Conservation (phyloP, 1,284 basidiomycete species). For the Ceraceosorus guamensis region DNA sequence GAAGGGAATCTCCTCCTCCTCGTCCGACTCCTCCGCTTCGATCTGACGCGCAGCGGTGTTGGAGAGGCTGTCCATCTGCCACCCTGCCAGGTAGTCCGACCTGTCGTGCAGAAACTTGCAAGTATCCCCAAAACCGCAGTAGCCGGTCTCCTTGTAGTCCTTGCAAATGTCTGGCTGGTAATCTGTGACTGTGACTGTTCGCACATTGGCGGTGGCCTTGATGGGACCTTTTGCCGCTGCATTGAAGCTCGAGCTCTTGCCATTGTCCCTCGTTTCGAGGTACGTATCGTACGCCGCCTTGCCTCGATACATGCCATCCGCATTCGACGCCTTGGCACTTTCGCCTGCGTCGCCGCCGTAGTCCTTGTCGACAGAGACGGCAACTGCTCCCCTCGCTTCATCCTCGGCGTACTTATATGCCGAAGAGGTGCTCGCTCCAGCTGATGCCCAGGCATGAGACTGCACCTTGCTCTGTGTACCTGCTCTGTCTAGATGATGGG, state of each 20-base stretch:
- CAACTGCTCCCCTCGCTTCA: neutral
- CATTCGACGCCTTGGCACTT: constrained; percentile 33
- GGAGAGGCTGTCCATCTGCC: constrained; percentile 74
- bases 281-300: constrained; percentile 73
- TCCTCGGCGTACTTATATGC: neutral
- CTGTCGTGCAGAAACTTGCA: constrained; percentile 65
- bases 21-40: constrained; percentile 48
- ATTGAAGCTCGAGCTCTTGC: constrained; percentile 64
- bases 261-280: constrained; percentile 58
- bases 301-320: constrained; percentile 85
- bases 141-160: constrained; percentile 99
- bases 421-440: neutral
- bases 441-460: neutral
- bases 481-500: neutral
- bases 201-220: constrained; percentile 70
- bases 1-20: constrained; percentile 81
- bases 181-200: constrained; percentile 89
- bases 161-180: constrained; percentile 99
- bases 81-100: constrained; percentile 79
- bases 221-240: constrained; percentile 60
- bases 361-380: neutral
- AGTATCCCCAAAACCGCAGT: constrained; percentile 96
- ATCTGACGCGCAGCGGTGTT: constrained; percentile 17
- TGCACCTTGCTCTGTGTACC: neutral
- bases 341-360: neutral